Conservation (phyloP, 2,329 filamentous ascomycete genomes). For the Scytalidium sp. region DNA sequence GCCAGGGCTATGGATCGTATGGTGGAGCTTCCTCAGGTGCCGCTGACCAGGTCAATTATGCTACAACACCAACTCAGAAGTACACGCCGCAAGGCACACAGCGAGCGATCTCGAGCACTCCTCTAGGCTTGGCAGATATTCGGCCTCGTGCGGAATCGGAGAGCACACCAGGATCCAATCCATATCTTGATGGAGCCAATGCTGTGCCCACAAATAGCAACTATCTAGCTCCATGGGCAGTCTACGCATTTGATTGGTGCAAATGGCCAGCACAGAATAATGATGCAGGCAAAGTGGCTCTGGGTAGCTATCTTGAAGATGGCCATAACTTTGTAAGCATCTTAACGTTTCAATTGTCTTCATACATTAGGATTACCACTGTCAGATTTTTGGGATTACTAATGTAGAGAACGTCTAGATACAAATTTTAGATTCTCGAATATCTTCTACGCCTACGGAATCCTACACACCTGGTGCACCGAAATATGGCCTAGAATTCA, state of each 20-base stretch:
- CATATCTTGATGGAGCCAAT: slow-evolving; percentile 63
- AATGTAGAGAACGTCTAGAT: slow-evolving; percentile 56
- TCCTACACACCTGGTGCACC: slow-evolving; percentile 67
- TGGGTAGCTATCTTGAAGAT: slow-evolving; percentile 96
- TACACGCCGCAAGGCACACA: slow-evolving; percentile 56
- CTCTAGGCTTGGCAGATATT: slow-evolving; percentile 88
- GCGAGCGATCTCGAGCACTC: slow-evolving; percentile 74
- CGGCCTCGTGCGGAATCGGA: slow-evolving; percentile 84
- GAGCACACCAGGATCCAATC: slow-evolving; percentile 55
- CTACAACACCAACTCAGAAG: slow-evolving; percentile 51
- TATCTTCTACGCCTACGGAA: slow-evolving; percentile 66
- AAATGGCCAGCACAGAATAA: slow-evolving; percentile 86
- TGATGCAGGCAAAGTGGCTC: slow-evolving; percentile 85
- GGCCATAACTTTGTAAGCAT: slow-evolving; percentile 88
- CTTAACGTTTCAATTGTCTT: not conserved
- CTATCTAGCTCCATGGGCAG: slow-evolving; percentile 89
- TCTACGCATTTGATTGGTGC: slow-evolving; percentile 98
- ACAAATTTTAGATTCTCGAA: slow-evolving; percentile 91
- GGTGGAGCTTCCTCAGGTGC: slow-evolving; percentile 64
- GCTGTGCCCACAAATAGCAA: slow-evolving; percentile 76
- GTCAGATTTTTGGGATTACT: slow-evolving; percentile 16
- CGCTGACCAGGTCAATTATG: slow-evolving; percentile 56
- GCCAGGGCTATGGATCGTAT: slow-evolving; percentile 51
- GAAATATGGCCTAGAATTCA: slow-evolving; percentile 81
- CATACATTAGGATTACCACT: too few species aligned